Conservation (phyloP, 208 protist species). For the Leishmania tropica region DNA sequence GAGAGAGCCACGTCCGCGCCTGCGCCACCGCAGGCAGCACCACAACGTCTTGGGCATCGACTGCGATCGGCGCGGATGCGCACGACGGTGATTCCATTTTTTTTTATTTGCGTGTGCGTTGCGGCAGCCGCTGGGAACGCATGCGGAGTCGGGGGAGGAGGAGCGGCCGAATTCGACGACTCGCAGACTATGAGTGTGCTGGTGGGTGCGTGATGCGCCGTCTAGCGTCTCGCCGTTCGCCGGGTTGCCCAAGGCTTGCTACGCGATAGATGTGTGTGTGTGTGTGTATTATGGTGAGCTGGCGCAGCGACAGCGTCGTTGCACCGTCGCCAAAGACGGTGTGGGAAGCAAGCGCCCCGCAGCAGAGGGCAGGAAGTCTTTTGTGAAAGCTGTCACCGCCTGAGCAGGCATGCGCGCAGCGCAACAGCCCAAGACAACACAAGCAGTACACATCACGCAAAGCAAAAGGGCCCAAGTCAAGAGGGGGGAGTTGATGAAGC, state of each 20-base stretch:
- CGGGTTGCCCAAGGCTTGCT: neutral
- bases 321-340: no score
- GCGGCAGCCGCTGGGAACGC: no score
- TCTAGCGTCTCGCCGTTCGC: neutral
- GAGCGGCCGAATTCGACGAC: neutral
- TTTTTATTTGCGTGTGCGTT: neutral
- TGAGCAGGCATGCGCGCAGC: neutral
- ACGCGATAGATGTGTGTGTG: neutral
- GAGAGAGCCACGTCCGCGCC: conserved; percentile 17
- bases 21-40: neutral
- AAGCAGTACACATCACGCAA: neutral
- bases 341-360: neutral
- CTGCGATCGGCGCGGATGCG: neutral
- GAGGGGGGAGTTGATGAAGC: neutral
- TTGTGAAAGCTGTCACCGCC: neutral
- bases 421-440: neutral
- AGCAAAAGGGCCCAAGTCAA: neutral
- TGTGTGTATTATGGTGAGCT: no score
- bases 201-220: neutral
- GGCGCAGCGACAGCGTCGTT: neutral
- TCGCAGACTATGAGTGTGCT: neutral
- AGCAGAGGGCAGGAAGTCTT: neutral
- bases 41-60: neutral
- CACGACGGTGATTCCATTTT: neutral
- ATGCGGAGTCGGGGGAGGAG: neutral